phyloP scores from a whole-genome alignment of 2,329 filamentous ascomycete genomes.

The Dothistroma pini region DNA sequence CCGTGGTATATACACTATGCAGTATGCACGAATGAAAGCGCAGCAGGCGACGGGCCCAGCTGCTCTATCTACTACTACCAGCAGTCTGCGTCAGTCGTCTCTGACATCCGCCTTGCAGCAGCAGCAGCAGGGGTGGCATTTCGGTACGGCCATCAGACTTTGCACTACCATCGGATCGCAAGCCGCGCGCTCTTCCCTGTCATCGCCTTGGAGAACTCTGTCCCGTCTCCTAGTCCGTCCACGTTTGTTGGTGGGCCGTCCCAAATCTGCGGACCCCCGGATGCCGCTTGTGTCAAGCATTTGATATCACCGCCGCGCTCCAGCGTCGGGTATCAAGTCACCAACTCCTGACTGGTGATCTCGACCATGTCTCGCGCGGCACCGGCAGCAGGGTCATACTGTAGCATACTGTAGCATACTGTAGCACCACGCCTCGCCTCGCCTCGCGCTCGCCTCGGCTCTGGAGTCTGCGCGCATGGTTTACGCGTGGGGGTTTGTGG shows the following conservation, averaged over 20 bases:
- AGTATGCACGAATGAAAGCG: not conserved
- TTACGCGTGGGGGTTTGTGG: not conserved
- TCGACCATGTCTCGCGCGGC: not conserved
- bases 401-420: no score
- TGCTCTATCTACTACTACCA: not conserved
- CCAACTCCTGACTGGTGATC: not conserved
- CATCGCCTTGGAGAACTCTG: not conserved
- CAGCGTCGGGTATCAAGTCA: slow-evolving; percentile 2
- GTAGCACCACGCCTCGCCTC: not conserved
- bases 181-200: not conserved
- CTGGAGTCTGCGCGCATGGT: not conserved
- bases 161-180: not conserved
- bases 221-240: no score
- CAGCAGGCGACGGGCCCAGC: not conserved
- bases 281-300: not conserved
- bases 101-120: slow-evolving; percentile 1
- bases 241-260: not conserved
- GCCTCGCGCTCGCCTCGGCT: no score
- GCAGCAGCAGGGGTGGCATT: not conserved
- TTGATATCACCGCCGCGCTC: not conserved
- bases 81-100: not conserved
- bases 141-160: not conserved
- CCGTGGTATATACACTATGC: no score
- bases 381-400: no score
- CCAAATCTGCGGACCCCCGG: not conserved